These are phyloP conservation scores for Cercospora citrullina DNA, from an alignment of 2,329 filamentous ascomycete genomes.

Conservation along the genomic window DNA sequence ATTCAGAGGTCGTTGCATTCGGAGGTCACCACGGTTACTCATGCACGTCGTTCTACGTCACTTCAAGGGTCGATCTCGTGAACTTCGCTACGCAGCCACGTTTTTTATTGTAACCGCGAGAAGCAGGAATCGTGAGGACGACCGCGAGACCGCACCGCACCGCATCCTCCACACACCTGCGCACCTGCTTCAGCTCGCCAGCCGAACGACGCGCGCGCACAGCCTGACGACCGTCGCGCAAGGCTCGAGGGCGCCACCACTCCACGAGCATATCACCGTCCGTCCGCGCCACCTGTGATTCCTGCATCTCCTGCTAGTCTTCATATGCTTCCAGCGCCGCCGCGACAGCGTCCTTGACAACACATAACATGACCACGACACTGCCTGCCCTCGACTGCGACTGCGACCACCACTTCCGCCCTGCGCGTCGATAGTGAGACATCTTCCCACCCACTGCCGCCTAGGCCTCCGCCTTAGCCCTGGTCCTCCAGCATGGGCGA, in stretches of 20 bases:
- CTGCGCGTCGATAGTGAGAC: slow-evolving; percentile 6
- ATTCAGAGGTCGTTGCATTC: no score
- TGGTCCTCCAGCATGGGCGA: slow-evolving; percentile 18
- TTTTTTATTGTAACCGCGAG: background rate
- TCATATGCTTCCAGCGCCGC: background rate
- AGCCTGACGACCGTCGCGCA: background rate
- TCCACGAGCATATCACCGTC: background rate
- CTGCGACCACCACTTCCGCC: slow-evolving; percentile 9
- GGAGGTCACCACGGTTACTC: no score
- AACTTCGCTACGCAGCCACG: background rate
- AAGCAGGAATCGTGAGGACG: background rate
- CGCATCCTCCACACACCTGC: background rate
- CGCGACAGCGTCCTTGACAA: background rate
- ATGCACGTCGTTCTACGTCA: background rate
- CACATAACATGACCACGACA: slow-evolving; percentile 18
- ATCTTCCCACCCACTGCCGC: background rate
- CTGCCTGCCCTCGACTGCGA: slow-evolving; percentile 11
- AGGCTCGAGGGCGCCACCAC: background rate
- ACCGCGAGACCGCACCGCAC: background rate
- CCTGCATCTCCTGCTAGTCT: background rate
- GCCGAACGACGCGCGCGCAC: background rate
- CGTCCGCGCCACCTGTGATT: background rate
- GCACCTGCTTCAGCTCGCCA: background rate
- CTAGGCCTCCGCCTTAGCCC: slow-evolving; percentile 5
- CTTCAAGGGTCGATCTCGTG: background rate